Evolutionary conservation across 768 basidiomycete species (phyloP), one percentile per base, ranked within the genome.

Genomic region (Trametes elegans): DNA sequence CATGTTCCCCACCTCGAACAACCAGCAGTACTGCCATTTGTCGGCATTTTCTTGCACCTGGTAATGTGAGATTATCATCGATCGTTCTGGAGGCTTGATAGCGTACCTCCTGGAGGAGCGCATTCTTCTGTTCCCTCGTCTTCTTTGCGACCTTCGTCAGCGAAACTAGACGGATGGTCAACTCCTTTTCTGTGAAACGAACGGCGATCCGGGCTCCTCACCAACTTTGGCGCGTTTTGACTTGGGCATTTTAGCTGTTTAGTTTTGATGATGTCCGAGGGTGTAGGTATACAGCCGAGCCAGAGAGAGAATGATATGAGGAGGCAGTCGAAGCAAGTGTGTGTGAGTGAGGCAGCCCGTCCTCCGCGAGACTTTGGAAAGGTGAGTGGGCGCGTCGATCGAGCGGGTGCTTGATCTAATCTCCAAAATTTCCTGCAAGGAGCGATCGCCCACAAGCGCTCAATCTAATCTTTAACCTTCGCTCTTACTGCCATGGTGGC

Each of bases 1-100:
- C 93, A 98, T 96, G 62, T 93, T 84, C 14, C 94, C 95, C 5
- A 98, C 92, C 63, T 89, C 85, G 68, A 99, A 97, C 34, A 98
- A 68, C 92, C 94, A 99, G 74, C 92, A 89, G 71, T 97, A 95
- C 66, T 83, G 83, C 87, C 91, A 98, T 75, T 92, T 90, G 62
- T 95, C 93, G 19, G 85, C 75, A 68, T 85, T 84, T 66, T 79
- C 79, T 76, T 92, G 89, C 49, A 98, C 76, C 92, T 94, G 64
- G 11, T 51, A 53, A 40, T 49, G 32, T 49, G 44, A 52, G 42
- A 21, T 16, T 27, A 39, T 32, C n/a, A 23, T 4, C 2, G 10
- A 38, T 23, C 47, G 21, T n/a, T n/a, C n/a, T n/a, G 24, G 18
- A 34, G 26, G 28, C 16, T 43, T 18, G 31, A 57, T 70, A 3